These are phyloP conservation scores for Ilex asprella DNA, from an alignment of 257 asterid species.

Conservation along the genomic window DNA sequence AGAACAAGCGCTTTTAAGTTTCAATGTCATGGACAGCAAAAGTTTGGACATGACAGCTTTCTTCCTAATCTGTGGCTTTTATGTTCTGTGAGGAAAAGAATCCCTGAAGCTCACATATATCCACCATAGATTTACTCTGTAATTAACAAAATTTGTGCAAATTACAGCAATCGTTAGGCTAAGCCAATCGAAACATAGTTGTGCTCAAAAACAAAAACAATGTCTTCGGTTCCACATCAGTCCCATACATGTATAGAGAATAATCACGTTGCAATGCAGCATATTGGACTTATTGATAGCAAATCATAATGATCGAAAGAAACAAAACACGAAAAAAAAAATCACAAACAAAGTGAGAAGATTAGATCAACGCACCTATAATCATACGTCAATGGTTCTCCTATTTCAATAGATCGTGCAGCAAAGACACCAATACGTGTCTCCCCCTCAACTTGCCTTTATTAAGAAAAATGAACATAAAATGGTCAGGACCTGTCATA, in stretches of 20 bases:
- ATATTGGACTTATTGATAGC: not conserved
- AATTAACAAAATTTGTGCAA: too few species aligned
- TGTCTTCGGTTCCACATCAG: not conserved
- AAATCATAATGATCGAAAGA: not conserved
- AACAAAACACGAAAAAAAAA: not conserved
- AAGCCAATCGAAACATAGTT: not conserved
- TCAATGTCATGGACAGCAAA: too few species aligned
- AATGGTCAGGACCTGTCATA: constrained; percentile 5
- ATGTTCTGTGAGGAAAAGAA: too few species aligned
- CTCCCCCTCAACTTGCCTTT: constrained; percentile 91
- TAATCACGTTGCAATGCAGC: not conserved
- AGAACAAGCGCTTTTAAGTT: too few species aligned
- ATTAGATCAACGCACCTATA: constrained; percentile 49
- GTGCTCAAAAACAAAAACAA: not conserved
- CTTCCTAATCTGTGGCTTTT: too few species aligned
- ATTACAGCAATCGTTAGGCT: too few species aligned
- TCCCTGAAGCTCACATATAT: too few species aligned
- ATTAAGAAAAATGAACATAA: constrained; percentile 17
- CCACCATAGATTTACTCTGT: too few species aligned
- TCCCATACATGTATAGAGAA: not conserved
- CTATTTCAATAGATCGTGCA: constrained; percentile 55
- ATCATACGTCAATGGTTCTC: constrained; percentile 88
- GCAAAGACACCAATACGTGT: constrained; percentile 93
- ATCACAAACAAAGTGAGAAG: not conserved
- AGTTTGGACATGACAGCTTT: too few species aligned